These are phyloP conservation scores for Saccharomycopsis microspora DNA, from an alignment of 805 yeast genomes.

Conservation along the genomic window DNA sequence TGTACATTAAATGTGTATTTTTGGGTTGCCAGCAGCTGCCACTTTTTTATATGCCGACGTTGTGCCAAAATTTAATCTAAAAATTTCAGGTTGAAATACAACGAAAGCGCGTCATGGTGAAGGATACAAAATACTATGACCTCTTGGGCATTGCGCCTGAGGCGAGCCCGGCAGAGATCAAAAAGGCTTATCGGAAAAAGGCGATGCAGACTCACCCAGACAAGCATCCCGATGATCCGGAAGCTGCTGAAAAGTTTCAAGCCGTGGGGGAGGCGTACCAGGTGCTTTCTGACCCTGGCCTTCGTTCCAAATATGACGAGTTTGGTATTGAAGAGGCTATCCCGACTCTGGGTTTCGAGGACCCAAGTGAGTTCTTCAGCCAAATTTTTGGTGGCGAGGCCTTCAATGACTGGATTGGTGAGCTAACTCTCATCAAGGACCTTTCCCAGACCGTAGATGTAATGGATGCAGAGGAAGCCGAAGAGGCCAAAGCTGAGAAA, in stretches of 20 bases:
- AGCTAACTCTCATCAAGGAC: constrained; percentile 56
- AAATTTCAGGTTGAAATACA: neutral
- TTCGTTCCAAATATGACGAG: constrained; percentile 69
- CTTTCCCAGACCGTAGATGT: constrained; percentile 46
- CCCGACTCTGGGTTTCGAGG: constrained; percentile 66
- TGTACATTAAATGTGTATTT: too few relatives aligned
- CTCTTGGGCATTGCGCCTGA: constrained; percentile 52
- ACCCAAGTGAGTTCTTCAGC: constrained; percentile 77
- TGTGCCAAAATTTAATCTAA: too few relatives aligned
- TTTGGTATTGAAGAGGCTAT: constrained; percentile 70
- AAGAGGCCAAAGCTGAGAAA: constrained; percentile 20
- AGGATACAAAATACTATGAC: constrained; percentile 83
- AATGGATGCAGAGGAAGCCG: constrained; percentile 23
- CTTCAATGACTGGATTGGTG: constrained; percentile 72
- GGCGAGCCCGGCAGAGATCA: constrained; percentile 75
- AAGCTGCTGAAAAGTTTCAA: constrained; percentile 82
- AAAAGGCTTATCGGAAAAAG: constrained; percentile 84
- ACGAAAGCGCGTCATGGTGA: constrained; percentile 42
- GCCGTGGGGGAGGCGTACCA: constrained; percentile 61
- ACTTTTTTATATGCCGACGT: too few relatives aligned
- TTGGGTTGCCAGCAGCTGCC: too few relatives aligned
- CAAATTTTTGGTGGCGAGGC: constrained; percentile 79
- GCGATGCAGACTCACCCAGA: constrained; percentile 93
- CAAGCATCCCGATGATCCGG: constrained; percentile 89
- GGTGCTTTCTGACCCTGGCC: constrained; percentile 60